A percentile compares a stretch with the other conserved stretches of the same genome.
phyloP scores from a whole-genome alignment of 345 rosid genomes.

The Hirschfeldia incana region DNA sequence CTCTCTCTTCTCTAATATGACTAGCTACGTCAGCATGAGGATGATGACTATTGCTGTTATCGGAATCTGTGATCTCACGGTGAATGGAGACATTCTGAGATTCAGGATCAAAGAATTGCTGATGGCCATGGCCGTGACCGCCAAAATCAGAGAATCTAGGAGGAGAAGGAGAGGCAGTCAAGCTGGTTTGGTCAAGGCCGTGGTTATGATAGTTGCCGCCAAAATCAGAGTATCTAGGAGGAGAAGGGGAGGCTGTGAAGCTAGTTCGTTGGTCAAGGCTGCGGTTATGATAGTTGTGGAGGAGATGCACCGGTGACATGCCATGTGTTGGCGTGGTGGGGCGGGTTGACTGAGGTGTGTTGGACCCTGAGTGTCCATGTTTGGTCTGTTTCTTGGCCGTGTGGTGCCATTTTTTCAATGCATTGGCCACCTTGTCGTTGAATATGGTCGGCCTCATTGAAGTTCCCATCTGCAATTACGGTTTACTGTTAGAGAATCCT shows the following conservation, averaged over 20 bases:
- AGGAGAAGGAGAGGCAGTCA: conserved; percentile 48
- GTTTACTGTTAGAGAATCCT: not conserved
- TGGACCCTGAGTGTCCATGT: conserved; percentile 54
- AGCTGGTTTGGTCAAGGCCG: conserved; percentile 45
- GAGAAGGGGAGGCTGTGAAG: not conserved
- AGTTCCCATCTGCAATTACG: conserved; percentile 72
- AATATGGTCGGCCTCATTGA: conserved; percentile 87
- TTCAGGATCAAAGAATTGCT: conserved; percentile 44
- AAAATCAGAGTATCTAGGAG: not conserved
- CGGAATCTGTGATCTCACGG: conserved; percentile 33
- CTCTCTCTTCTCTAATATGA: conserved; percentile 30
- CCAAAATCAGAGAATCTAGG: conserved; percentile 39
- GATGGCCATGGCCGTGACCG: conserved; percentile 41
- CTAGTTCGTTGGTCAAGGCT: conserved; percentile 21
- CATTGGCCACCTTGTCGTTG: conserved; percentile 73
- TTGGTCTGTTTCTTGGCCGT: conserved; percentile 64
- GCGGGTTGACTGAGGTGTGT: conserved; percentile 62
- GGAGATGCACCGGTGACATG: conserved; percentile 83
- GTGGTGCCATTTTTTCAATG: conserved; percentile 79
- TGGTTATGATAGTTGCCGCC: conserved; percentile 13
- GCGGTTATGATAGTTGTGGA: conserved; percentile 52
- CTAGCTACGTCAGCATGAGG: conserved; percentile 24
- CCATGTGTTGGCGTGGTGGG: conserved; percentile 69
- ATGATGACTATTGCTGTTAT: conserved; percentile 24
- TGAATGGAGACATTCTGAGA: conserved; percentile 30